Base-by-base conservation (phyloP, 2,329 filamentous ascomycete species). In the Cladophialophora yegresii region DNA sequence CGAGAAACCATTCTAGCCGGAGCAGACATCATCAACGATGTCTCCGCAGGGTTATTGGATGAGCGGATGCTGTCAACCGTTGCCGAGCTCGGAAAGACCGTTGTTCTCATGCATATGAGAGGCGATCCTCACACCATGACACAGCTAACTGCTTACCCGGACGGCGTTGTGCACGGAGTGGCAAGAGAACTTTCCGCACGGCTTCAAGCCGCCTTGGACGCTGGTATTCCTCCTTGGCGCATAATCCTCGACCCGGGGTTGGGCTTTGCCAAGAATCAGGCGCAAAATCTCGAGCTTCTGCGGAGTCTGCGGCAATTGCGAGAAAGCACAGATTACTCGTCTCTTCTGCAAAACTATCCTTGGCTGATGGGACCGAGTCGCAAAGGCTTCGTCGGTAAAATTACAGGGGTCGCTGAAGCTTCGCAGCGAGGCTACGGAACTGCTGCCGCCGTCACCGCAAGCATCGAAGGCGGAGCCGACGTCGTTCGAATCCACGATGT, bases 231-330 rank as follows among this genome's bases (percentile, higher is more conserved):
- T 3, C 88, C 93, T 55, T 99, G 95, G 95, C 90, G 93, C 69
- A 96, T 99, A 69, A 87, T 98, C 36, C 85, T 98, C 1, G 95
- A 99, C 75, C 95, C 95, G 0, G 95, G 95, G 0, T 85, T 99
- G 33, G 95, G 95, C 0, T 99, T 99, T 74, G 92, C 95, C 62
- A 99, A 99, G 80, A 88, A 86, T 0, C 82, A 83, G 60, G 81
- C 84, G 47, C 92, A 97, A 75, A 97, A 97, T 76, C 79, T 97
- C 2, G 87, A 92, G 71, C 79, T 99, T 2, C 79, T 99, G 36
- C 82, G 90, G 8, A 78, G 85, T 1, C 77, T 96, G 33, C 81
- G 82, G 8, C 84, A 87, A 69, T 78, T 96, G 68, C 82, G 88
- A 30, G 78, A 79, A 50, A 88, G 85, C 82, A 84, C 85, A 13